Evolutionary conservation across 192 early-diverging fungal species (phyloP).

Genomic region (Ramicandelaber brevisporus): DNA sequence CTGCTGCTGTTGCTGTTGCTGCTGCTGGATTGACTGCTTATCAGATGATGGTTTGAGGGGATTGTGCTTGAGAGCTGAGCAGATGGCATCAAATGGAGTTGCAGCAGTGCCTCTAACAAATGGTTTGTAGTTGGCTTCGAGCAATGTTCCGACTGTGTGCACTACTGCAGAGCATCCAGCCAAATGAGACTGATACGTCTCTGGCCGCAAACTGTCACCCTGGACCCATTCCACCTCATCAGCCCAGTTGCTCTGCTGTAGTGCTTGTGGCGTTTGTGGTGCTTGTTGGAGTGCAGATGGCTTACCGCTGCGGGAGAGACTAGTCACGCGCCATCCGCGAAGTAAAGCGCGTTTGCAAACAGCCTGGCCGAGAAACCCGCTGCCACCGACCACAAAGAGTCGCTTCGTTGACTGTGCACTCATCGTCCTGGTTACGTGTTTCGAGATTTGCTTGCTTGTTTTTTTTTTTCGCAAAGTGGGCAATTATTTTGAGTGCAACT

Average conservation of each 20-base stretch:
- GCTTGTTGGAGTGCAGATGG: conserved; percentile 4
- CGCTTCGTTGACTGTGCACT: too few relatives aligned
- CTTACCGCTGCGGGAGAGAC: conserved; percentile 19
- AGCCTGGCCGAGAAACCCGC: conserved; percentile 28
- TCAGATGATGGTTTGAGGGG: neutral
- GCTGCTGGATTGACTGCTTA: neutral
- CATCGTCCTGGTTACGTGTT: too few relatives aligned
- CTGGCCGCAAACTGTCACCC: conserved; percentile 34
- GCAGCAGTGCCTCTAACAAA: too few relatives aligned
- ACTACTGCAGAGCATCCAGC: conserved; percentile 32
- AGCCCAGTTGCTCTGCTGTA: neutral
- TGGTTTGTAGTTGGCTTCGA: conserved; percentile 41
- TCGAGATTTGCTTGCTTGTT: too few relatives aligned
- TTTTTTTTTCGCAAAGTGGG: too few relatives aligned
- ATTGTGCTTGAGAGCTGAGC: conserved; percentile 3
- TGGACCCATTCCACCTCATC: conserved; percentile 23
- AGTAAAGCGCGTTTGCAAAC: conserved; percentile 14
- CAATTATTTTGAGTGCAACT: too few relatives aligned
- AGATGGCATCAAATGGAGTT: conserved; percentile 18
- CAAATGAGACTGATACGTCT: conserved; percentile 22
- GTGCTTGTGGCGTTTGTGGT: neutral
- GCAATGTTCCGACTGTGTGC: conserved; percentile 40
- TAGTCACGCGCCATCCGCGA: conserved; percentile 19
- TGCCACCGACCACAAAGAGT: conserved; percentile 32
- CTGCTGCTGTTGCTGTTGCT: neutral